These are phyloP conservation scores for Plectosphaerella plurivora DNA, from an alignment of 2,329 filamentous ascomycete species.

Conservation along the genomic window DNA sequence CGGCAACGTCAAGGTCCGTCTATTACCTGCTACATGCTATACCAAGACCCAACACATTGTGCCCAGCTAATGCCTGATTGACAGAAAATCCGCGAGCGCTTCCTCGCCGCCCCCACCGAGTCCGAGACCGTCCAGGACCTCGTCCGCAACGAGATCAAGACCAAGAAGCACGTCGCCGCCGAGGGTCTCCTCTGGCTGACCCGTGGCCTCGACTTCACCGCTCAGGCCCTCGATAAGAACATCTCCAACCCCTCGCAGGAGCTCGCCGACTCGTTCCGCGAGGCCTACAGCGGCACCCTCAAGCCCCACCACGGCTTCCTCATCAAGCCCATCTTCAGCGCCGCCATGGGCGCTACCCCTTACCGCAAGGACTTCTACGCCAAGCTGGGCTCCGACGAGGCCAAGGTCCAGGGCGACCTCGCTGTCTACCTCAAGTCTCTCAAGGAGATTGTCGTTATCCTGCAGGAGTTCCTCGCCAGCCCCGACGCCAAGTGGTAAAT, in stretches of 20 bases:
- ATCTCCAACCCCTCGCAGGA: constrained; percentile 64
- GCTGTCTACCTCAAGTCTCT: constrained; percentile 70
- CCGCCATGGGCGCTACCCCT: constrained; percentile 88
- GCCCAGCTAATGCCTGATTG: neutral
- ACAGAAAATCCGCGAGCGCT: constrained; percentile 85
- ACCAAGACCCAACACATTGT: neutral
- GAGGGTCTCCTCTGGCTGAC: constrained; percentile 90
- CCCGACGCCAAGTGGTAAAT: constrained; percentile 56
- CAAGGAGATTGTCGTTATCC: constrained; percentile 72
- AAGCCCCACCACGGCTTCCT: constrained; percentile 93
- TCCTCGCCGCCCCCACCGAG: constrained; percentile 70
- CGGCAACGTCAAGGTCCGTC: constrained; percentile 80
- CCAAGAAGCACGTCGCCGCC: constrained; percentile 81
- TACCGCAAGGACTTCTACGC: constrained; percentile 91
- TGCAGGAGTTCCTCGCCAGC: constrained; percentile 55
- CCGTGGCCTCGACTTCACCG: constrained; percentile 90
- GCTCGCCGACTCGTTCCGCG: constrained; percentile 80
- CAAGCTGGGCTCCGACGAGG: constrained; percentile 70
- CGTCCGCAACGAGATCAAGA: constrained; percentile 80
- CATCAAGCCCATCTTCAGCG: constrained; percentile 80
- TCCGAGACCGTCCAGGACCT: constrained; percentile 85
- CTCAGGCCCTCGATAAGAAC: constrained; percentile 77
- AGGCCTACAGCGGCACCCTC: constrained; percentile 79
- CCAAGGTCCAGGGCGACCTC: constrained; percentile 60
- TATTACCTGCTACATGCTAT: neutral